A percentile compares a stretch with the other conserved stretches of the same genome.
phyloP scores from a whole-genome alignment of 1,284 basidiomycete species.

The Afroboletus lepidellus region DNA sequence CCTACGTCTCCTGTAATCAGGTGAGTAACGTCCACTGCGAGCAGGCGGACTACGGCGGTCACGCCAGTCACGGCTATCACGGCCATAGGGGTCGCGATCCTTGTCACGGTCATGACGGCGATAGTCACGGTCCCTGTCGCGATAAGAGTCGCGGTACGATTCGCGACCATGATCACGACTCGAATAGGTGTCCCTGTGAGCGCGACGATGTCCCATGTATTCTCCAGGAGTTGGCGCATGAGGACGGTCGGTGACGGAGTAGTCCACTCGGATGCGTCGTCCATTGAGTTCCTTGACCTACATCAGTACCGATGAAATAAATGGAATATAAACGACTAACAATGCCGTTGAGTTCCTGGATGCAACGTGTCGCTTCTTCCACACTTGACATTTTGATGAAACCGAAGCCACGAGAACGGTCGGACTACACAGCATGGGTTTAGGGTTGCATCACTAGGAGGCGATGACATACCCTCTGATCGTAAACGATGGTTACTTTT shows the following conservation, averaged over 20 bases:
- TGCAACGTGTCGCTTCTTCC: conserved; percentile 86
- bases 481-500: conserved; percentile 98
- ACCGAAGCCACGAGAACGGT: conserved; percentile 95
- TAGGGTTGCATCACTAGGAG: conserved; percentile 18
- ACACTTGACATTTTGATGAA: conserved; percentile 92
- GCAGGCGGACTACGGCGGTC: conserved; percentile 69
- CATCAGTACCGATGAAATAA: conserved; percentile 13
- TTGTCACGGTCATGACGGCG: conserved; percentile 51
- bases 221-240: conserved; percentile 97
- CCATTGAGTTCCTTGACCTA: conserved; percentile 82
- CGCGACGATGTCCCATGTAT: conserved; percentile 91
- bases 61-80: conserved; percentile 57
- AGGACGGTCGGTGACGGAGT: conserved; percentile 89
- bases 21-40: conserved; percentile 63
- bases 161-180: conserved; percentile 44
- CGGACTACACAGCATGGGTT: conserved; percentile 58
- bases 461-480: conserved; percentile 81
- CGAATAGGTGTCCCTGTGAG: conserved; percentile 54
- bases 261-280: conserved; percentile 94
- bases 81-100: conserved; percentile 58
- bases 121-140: conserved; percentile 50
- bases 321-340: conserved; percentile 47
- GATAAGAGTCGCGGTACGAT: conserved; percentile 50
- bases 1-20: conserved; percentile 68
- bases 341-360: conserved; percentile 90